phyloP scores from a whole-genome alignment of 2,329 filamentous ascomycete species.

The Fonsecaea pedrosoi region DNA sequence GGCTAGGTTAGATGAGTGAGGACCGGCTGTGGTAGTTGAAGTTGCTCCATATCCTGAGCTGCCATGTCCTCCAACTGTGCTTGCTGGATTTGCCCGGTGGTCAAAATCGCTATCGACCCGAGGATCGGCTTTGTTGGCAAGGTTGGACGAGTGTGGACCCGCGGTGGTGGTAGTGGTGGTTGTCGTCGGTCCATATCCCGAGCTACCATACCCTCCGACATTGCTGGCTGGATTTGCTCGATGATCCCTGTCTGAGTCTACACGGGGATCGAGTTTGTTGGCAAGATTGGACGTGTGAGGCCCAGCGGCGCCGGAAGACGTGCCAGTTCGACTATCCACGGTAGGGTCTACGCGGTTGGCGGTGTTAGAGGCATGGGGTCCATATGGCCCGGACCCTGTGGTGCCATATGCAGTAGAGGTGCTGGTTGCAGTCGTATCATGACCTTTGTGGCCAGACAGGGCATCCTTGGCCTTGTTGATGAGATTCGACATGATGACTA shows the following conservation, averaged over 20 bases:
- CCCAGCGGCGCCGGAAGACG: conserved; percentile 41
- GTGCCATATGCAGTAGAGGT: conserved; percentile 32
- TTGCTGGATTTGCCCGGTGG: conserved; percentile 26
- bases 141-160: conserved; percentile 47
- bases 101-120: conserved; percentile 44
- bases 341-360: conserved; percentile 4
- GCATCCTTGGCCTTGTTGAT: conserved; percentile 58
- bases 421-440: conserved; percentile 33
- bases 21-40: conserved; percentile 39
- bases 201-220: conserved; percentile 23
- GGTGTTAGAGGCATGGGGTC: conserved; percentile 7
- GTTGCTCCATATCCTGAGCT: conserved; percentile 14
- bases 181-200: conserved; percentile 2
- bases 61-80: conserved; percentile 25
- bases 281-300: conserved; percentile 53
- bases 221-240: conserved; percentile 20
- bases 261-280: conserved; percentile 50
- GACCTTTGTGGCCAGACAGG: conserved; percentile 45
- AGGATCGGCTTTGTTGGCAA: conserved; percentile 52
- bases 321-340: not conserved
- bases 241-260: conserved; percentile 42
- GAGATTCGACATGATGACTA: conserved; percentile 52
- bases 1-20: conserved; percentile 48
- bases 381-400: conserved; percentile 15
- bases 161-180: conserved; percentile 38